These are phyloP conservation scores for Euphorbia schlechtendalii DNA, from an alignment of 441 rosid genomes.

Conservation along the genomic window DNA sequence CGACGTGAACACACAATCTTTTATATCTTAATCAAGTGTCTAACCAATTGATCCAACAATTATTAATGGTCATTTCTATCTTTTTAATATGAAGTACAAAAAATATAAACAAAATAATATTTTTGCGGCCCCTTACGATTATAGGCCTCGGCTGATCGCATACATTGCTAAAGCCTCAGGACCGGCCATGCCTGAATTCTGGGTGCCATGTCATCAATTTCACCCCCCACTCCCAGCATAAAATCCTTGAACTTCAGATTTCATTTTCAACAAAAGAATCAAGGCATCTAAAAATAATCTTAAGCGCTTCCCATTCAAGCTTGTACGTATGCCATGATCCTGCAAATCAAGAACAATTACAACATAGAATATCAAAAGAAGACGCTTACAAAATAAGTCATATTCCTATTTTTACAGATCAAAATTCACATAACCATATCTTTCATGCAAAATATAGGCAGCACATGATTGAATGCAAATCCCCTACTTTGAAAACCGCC, in stretches of 20 bases:
- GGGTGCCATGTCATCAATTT: too few relatives aligned
- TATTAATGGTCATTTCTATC: too few relatives aligned
- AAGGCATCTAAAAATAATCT: not conserved
- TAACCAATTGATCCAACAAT: too few relatives aligned
- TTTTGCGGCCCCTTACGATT: too few relatives aligned
- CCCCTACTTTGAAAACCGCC: not conserved
- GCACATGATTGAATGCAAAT: not conserved
- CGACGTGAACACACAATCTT: too few relatives aligned
- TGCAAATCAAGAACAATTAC: constrained; percentile 22
- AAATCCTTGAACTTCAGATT: not conserved
- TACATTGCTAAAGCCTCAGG: too few relatives aligned
- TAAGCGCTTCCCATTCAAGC: not conserved
- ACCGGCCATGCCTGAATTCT: too few relatives aligned
- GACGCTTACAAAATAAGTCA: not conserved
- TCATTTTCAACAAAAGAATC: not conserved
- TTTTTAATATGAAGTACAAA: too few relatives aligned
- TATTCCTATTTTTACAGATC: not conserved
- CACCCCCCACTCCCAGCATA: not conserved
- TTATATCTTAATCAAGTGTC: too few relatives aligned
- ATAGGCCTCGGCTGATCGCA: too few relatives aligned
- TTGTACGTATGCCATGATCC: constrained; percentile 27
- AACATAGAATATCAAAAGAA: not conserved
- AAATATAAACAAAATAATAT: too few relatives aligned
- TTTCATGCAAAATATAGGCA: not conserved
- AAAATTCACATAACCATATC: not conserved